Base-by-base conservation (phyloP, 305 asterid genomes). In the Petunia hybrid region DNA sequence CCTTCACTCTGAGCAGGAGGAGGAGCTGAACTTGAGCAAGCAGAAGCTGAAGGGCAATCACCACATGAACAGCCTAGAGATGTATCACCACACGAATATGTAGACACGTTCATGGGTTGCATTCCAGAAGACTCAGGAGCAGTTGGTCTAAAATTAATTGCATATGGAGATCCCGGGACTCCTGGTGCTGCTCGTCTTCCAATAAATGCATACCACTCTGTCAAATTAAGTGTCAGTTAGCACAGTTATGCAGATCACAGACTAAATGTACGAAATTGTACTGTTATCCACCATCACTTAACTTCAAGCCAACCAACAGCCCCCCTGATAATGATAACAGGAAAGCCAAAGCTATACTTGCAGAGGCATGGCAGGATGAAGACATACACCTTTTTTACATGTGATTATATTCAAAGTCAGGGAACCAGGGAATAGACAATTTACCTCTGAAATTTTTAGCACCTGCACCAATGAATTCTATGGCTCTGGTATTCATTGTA, bases 41-140 rank as follows among this genome's bases (percentile, higher is more conserved):
- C 92, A 46, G 89, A 80, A 48, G 99, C 80, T n/a, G 93, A 89
- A 84, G 99, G 99, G 80, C 99, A 97, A 86, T 97, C 99, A 79
- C 99, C 99, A 81, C 99, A 97, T 13, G 99, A 97, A 89, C 99
- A 97, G 85, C 99, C 99, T 82, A 97, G 88, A 5, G 98, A 90
- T 63, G 97, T 88, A 87, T 97, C 99, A 57, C 97, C 92, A 51
- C 99, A 97, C 76, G 99, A 90, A 91, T 90, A 97, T 42, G 91
- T 85, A 62, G 99, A 88, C 67, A 85, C 94, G 46, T 97, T 97
- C 99, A 97, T 95, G 41, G 99, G 91, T 78, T 65, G 88, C 97
- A 97, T 91, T 84, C 99, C 98, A 42, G 95, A 85, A 59, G 93
- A 89, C 81, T 88, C 91, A 1, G 97, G 95, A 68, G 93, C 93